Evolutionary conservation across 768 basidiomycete species (phyloP), one percentile per base, ranked within the genome.

Genomic region (Suillus lakei): DNA sequence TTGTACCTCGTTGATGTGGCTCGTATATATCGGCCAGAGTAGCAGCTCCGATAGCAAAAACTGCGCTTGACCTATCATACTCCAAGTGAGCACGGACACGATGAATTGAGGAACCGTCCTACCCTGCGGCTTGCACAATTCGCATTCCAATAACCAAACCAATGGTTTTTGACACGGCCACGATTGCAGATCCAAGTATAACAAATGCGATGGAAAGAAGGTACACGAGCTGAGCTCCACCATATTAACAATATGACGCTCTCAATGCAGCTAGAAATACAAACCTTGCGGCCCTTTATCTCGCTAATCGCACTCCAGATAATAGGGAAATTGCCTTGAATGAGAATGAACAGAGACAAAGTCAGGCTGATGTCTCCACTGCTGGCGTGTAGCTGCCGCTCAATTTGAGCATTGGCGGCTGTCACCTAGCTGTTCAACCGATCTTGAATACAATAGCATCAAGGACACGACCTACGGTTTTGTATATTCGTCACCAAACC

Each of bases 381-480:
- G 0, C 85, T 86, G 5, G 91, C 87, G 44, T 85, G 84, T 28
- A 95, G 80, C n/a, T n/a, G n/a, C n/a, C n/a, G n/a, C n/a, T n/a
- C n/a, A n/a, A n/a, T n/a, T n/a, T n/a, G n/a, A n/a, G 84, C 76
- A 30, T 92, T 89, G 5, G 91, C 87, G 34, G 92, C 91, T 93
- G 63, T n/a, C 75, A 79, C n/a, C n/a, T n/a, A n/a, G n/a, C n/a
- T n/a, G n/a, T n/a, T n/a, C n/a, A n/a, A n/a, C n/a, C n/a, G n/a
- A n/a, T n/a, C n/a, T n/a, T n/a, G n/a, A n/a, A n/a, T n/a, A n/a
- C n/a, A n/a, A n/a, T n/a, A n/a, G n/a, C n/a, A n/a, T n/a, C n/a
- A n/a, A n/a, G n/a, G n/a, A n/a, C n/a, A n/a, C n/a, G n/a, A n/a
- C n/a, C n/a, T n/a, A n/a, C n/a, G n/a, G n/a, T n/a, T n/a, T n/a